Evolutionary conservation across 1,139 yeast genomes (phyloP).

Genomic region (Geotrichum bryndzae): DNA sequence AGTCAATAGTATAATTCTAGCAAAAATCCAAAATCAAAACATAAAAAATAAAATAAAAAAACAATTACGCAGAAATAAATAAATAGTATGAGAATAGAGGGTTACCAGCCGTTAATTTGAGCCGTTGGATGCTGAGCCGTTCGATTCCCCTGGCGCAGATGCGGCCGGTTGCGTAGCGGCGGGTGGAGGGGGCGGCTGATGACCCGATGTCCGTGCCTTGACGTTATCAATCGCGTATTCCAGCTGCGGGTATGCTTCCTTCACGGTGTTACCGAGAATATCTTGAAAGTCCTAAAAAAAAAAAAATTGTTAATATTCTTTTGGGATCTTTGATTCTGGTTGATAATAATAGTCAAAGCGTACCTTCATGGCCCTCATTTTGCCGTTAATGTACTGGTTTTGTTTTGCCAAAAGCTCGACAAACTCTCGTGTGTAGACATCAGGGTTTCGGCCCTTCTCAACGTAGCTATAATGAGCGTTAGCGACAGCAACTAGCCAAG

Average conservation of each 20-base stretch:
- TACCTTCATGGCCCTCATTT: slow-evolving; percentile 40
- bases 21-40: background rate
- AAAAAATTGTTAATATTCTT: background rate
- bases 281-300: slow-evolving; percentile 41
- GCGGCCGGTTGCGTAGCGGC: background rate
- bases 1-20: background rate
- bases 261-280: slow-evolving; percentile 61
- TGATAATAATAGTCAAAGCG: slow-evolving; percentile 2
- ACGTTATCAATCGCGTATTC: slow-evolving; percentile 48
- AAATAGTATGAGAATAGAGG: background rate
- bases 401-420: slow-evolving; percentile 85
- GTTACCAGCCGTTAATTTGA: background rate
- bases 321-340: background rate
- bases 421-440: slow-evolving; percentile 91
- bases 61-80: background rate
- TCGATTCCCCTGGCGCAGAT: background rate
- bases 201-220: slow-evolving; percentile 11
- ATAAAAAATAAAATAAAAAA: background rate
- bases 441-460: slow-evolving; percentile 96
- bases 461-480: slow-evolving; percentile 41
- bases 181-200: background rate
- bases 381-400: slow-evolving; percentile 83
- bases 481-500: no score
- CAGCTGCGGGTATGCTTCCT: slow-evolving; percentile 72
- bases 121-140: background rate